Evolutionary conservation across 169 alveolate genomes (phyloP), one percentile per base, ranked within the genome.

Genomic region (Eimeria zaria): DNA sequence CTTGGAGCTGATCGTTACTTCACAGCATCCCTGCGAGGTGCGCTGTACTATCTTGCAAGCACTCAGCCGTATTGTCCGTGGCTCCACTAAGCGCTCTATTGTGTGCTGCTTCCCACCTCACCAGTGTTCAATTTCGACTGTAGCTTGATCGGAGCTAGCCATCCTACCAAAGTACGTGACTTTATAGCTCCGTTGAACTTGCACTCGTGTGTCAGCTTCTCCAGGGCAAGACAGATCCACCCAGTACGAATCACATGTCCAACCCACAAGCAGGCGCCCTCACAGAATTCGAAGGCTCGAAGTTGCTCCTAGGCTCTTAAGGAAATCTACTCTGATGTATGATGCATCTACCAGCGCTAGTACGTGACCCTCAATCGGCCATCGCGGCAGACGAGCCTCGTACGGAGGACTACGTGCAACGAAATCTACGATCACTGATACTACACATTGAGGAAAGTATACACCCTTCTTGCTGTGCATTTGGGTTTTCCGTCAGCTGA

Each of bases 61-160:
- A 36, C 55, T 14, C n/a, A 39, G 83, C 83, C 83, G 16, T 14
- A 14, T n/a, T 73, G 83, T 39, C 20, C 83, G 20, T 73, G n/a
- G 9, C 3, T 73, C 51, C 51, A 18, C 83, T 73, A 16, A 36
- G 55, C 55, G 53, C 83, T 18, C 83, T 16, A 73, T 18, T 46
- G 27, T 27, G 67, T 78, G 67, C 30, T 9, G 24, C 9, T 83
- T 14, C 71, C 74, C 93, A 39, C 67, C 93, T 87, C 93, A 87
- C 93, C 93, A 87, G 80, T 87, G 93, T 39, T 87, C 93, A 41
- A 87, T 87, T 41, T 87, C 93, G 48, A 87, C 93, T 62, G 93
- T 87, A 36, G 64, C 60, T 87, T 39, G 41, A 41, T 41, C 62
- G 44, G 78, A 44, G 81, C 67, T 9, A 87, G 55, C 81, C 93